phyloP scores from a whole-genome alignment of 176 grass and related monocot genomes.

The Phragmites australis region DNA sequence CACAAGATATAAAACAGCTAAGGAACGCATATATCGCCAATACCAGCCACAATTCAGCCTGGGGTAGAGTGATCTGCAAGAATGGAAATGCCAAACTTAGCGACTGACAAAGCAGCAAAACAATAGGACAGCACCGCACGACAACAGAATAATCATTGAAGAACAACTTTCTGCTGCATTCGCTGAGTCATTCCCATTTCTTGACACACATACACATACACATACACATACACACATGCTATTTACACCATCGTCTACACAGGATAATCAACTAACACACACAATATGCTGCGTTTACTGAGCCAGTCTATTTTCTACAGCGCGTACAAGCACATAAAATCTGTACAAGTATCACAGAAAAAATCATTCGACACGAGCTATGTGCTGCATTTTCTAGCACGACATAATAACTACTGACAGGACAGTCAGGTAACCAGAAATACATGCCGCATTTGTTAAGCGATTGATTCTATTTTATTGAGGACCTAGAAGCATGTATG shows the following conservation, averaged over 20 bases:
- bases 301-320: not conserved
- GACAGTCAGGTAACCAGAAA: not conserved
- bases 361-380: not conserved
- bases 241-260: not conserved
- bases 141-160: constrained; percentile 18
- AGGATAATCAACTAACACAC: constrained; percentile 1
- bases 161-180: not conserved
- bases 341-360: not conserved
- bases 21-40: constrained; percentile 50
- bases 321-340: not conserved
- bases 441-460: too few species aligned
- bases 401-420: not conserved
- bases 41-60: constrained; percentile 49
- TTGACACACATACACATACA: not conserved
- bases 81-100: constrained; percentile 50
- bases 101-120: constrained; percentile 13
- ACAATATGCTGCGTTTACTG: constrained; percentile 4
- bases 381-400: constrained; percentile 15
- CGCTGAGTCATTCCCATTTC: not conserved
- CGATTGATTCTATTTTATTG: not conserved
- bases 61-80: constrained; percentile 55
- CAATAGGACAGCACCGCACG: not conserved
- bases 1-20: constrained; percentile 56
- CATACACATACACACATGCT: too few species aligned
- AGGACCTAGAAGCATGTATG: not conserved